phyloP scores from a whole-genome alignment of 2,329 filamentous ascomycete species.

The Trichoderma brevicompactum region DNA sequence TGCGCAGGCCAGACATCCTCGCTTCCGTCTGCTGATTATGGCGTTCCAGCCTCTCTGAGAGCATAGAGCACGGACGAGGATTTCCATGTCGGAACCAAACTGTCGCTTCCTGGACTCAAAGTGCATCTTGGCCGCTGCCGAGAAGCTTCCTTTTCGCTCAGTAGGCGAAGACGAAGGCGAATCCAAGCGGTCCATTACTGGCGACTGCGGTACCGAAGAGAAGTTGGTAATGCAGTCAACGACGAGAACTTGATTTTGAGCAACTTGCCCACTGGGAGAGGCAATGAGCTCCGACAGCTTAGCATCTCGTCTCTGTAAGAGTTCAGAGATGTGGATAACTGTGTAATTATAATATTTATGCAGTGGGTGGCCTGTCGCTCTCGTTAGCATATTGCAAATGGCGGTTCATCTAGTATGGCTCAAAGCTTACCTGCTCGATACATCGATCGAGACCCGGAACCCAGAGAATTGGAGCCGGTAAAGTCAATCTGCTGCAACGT shows the following conservation, averaged over 20 bases:
- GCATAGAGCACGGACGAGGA: conserved; percentile 73
- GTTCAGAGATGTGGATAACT: conserved; percentile 61
- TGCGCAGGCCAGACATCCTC: conserved; percentile 74
- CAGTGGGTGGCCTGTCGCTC: conserved; percentile 59
- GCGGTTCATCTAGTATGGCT: background rate
- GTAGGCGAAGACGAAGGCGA: conserved; percentile 39
- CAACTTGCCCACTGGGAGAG: conserved; percentile 40
- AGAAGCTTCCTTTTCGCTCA: conserved; percentile 45
- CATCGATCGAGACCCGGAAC: conserved; percentile 52
- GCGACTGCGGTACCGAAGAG: conserved; percentile 52
- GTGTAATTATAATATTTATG: conserved; percentile 67
- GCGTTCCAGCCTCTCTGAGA: conserved; percentile 76
- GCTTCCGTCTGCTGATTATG: conserved; percentile 66
- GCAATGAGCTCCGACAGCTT: conserved; percentile 54
- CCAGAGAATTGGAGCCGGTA: conserved; percentile 49
- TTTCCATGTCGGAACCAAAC: conserved; percentile 68
- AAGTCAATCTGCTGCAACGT: conserved; percentile 63
- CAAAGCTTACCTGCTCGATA: conserved; percentile 52
- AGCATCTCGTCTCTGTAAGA: conserved; percentile 53
- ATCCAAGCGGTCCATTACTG: conserved; percentile 46
- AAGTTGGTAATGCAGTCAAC: conserved; percentile 67
- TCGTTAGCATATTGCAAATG: conserved; percentile 14
- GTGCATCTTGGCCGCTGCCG: conserved; percentile 57
- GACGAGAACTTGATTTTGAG: conserved; percentile 54
- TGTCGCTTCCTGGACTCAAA: conserved; percentile 61